Evolutionary conservation across 2,329 filamentous ascomycete genomes (phyloP).

Genomic region (Exophiala sp.): DNA sequence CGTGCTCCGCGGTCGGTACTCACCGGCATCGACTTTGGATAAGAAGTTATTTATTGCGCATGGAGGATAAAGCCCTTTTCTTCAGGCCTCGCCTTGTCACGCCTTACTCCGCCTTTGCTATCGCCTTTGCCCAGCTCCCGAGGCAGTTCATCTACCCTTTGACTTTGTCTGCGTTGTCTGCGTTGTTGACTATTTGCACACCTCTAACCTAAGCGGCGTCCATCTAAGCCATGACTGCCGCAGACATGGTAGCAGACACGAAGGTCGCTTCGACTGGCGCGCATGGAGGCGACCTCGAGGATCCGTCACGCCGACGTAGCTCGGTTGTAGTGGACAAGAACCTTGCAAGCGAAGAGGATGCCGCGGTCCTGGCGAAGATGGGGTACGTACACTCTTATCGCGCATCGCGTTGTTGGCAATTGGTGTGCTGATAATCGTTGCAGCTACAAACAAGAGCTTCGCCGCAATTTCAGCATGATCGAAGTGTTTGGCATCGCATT

Average conservation of each 20-base stretch:
- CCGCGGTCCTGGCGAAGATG: constrained; percentile 37
- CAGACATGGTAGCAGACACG: neutral
- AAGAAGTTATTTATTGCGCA: too few relatives aligned
- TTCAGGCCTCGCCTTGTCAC: too few relatives aligned
- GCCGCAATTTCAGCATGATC: constrained; percentile 59
- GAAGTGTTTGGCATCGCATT: constrained; percentile 61
- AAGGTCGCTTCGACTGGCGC: neutral
- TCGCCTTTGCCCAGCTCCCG: too few relatives aligned
- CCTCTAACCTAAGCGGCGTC: too few relatives aligned
- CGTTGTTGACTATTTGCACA: too few relatives aligned
- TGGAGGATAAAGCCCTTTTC: too few relatives aligned
- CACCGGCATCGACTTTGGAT: too few relatives aligned
- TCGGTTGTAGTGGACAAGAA: constrained; percentile 19
- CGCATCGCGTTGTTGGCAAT: neutral
- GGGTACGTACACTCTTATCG: constrained; percentile 5
- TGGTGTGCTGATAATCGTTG: neutral
- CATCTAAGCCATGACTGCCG: too few relatives aligned
- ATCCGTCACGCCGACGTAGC: constrained; percentile 12
- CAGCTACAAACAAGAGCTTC: constrained; percentile 58
- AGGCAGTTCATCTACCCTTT: too few relatives aligned
- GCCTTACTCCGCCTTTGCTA: too few relatives aligned
- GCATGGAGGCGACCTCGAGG: neutral
- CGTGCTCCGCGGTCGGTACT: too few relatives aligned
- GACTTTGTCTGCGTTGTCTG: too few relatives aligned
- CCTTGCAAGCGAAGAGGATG: constrained; percentile 37